These are phyloP conservation scores for Ehretia macrophylla DNA, from an alignment of 257 asterid genomes.

Conservation along the genomic window DNA sequence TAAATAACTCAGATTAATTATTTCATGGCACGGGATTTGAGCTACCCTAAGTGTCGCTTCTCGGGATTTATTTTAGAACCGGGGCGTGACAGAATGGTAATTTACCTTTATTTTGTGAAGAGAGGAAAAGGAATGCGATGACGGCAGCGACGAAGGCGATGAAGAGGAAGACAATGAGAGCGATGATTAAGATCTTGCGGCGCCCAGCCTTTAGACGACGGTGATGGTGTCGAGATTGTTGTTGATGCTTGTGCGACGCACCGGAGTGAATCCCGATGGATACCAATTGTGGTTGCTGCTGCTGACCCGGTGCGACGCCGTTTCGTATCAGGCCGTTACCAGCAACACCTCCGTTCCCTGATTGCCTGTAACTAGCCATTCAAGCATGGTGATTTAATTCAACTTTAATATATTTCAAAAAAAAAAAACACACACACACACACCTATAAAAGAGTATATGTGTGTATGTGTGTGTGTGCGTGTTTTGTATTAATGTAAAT, in stretches of 20 bases:
- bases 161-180: conserved; percentile 49
- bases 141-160: conserved; percentile 51
- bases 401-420: too few species aligned
- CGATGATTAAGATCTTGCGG: conserved; percentile 69
- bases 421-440: too few species aligned
- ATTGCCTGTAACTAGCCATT: conserved; percentile 88
- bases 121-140: conserved; percentile 59
- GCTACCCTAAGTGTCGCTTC: too few species aligned
- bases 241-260: conserved; percentile 44
- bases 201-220: conserved; percentile 55
- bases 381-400: conserved; percentile 42
- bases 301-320: conserved; percentile 41
- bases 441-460: not conserved
- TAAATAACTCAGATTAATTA: too few species aligned
- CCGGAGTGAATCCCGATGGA: conserved; percentile 43
- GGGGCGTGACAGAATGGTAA: too few species aligned
- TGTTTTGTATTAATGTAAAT: too few species aligned
- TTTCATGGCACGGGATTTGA: too few species aligned
- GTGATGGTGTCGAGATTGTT: conserved; percentile 43
- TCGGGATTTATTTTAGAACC: too few species aligned
- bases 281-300: conserved; percentile 20
- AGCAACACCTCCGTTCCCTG: conserved; percentile 27
- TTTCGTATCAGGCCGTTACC: conserved; percentile 27
- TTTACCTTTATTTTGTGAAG: conserved; percentile 62
- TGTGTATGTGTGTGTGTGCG: too few species aligned